Evolutionary conservation across 352 stramenopile genomes (phyloP), one percentile per base, ranked within the genome.

Genomic region (Elongisporangium anandrum): DNA sequence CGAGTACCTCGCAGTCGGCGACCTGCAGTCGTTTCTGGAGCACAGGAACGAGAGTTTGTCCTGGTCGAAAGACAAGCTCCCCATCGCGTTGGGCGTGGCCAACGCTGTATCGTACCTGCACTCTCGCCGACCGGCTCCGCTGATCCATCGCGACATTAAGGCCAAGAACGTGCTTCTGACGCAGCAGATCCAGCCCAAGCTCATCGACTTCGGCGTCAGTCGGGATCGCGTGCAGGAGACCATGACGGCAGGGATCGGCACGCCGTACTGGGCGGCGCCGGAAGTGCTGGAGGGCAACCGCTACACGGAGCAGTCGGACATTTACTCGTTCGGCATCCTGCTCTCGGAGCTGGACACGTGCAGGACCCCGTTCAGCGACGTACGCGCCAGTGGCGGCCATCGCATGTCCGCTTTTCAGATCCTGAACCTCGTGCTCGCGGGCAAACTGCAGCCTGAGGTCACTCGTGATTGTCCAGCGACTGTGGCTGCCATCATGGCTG

Each of bases 141-240:
- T 94, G 57, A 87, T 94, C 59, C 81, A 94, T 50, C 81, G 84
- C 23, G 84, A 94, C 52, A 75, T 94, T 56, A 94, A 94, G 56
- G 76, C 84, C 17, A 69, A 81, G 51, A 94, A 94, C 59, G 80
- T 94, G 41, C 61, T 94, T 53, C 64, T 93, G n/a, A 88, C 68
- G 8, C 62, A 71, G 54, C 8, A 59, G 19, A 50, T 78, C 4
- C 56, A 65, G 20, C 62, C 71, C 9, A 76, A 77, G 41, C 50
- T 85, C 8, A 73, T 79, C 48, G 75, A 85, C 61, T 81, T 85
- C 47, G 75, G 75, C 3, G 59, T 73, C 12, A 75, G 65, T 65
- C 62, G 63, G 12, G 64, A 73, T 59, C 52, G 57, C 29, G 51
- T 63, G 50, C 24, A 3, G 45, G 49, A 67, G 15, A 45, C 86